Evolutionary conservation across 2,329 filamentous ascomycete genomes (phyloP), one percentile per base, ranked within the genome.

Genomic region (Emmonsia crescens): DNA sequence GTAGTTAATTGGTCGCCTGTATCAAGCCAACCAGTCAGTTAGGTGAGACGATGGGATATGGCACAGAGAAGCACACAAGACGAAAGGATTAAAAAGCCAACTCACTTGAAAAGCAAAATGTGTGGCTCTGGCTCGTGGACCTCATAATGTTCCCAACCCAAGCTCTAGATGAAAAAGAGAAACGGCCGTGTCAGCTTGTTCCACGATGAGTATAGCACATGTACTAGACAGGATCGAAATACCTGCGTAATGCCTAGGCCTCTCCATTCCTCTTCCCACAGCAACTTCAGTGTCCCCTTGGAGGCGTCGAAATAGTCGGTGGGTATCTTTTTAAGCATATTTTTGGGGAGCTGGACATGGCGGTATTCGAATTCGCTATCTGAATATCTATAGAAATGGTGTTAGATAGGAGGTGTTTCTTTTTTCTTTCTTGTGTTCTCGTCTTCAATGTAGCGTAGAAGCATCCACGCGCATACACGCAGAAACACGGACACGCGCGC

Each of bases 141-240:
- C 77, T 99, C 94, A 74, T 99, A 99, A 76, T 99, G 94, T 75
- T 97, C 93, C 94, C 94, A 99, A 62, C 94, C 94, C 71, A 99
- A 81, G 80, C 93, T 97, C 92, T 97, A 73, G 57, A 48, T 12
- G 61, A 19, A 16, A 49, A 9, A 31, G 44, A 40, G 29, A 38
- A 58, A 24, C 12, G 29, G 52, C 2, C 44, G 14, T 33, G 57
- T 59, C 49, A 60, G 48, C 36, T 31, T 33, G 56, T 57, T 57
- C 56, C 40, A 46, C 56, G 40, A 57, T 33, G 19, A 29, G 9
- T 12, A 27, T 8, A 9, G 33, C 19, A 38, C 29, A 21, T 54
- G 56, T 33, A 33, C 27, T 19, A 40, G 56, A 33, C 40, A 46
- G 56, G 40, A 42, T 57, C 54, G 27, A 40, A 40, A 51, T 79